phyloP scores from a whole-genome alignment of 805 yeast genomes.

The Sugiyamaella marilandica region DNA sequence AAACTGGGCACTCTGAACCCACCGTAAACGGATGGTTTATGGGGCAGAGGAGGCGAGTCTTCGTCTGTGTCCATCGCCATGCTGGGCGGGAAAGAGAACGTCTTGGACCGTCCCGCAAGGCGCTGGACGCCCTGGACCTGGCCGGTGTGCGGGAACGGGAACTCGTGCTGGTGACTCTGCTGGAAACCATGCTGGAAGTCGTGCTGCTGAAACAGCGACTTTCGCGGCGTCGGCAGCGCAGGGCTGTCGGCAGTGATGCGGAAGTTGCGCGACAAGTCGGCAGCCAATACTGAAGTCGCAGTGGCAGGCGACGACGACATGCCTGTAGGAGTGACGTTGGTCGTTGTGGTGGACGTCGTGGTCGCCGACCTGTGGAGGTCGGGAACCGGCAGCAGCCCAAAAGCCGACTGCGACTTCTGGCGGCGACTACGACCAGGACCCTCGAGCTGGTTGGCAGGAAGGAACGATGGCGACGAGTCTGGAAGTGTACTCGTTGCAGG shows the following conservation, averaged over 20 bases:
- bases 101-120: not conserved
- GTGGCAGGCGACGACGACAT: slow-evolving; percentile 12
- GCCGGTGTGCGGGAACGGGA: too few species aligned
- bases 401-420: slow-evolving; percentile 7
- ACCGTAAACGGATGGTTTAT: slow-evolving; percentile 6
- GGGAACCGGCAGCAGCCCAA: slow-evolving; percentile 18
- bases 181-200: slow-evolving; percentile 1
- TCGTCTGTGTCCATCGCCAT: slow-evolving; percentile 9
- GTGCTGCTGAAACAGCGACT: slow-evolving; percentile 24
- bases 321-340: not conserved
- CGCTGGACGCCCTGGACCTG: too few species aligned
- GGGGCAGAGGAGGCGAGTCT: slow-evolving; percentile 15
- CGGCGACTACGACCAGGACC: slow-evolving; percentile 17
- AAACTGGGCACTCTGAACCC: not conserved
- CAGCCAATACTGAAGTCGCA: slow-evolving; percentile 30
- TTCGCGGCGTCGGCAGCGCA: slow-evolving; percentile 32
- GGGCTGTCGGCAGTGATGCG: slow-evolving; percentile 30
- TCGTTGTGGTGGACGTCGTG: not conserved
- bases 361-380: slow-evolving; percentile 20
- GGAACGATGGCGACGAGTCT: slow-evolving; percentile 21
- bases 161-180: not conserved
- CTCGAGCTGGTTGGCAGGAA: slow-evolving; percentile 13
- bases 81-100: slow-evolving; percentile 4
- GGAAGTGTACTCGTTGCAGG: not conserved
- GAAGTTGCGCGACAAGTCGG: slow-evolving; percentile 35